These are phyloP conservation scores for Chytridium lagenaria DNA, from an alignment of 371 early-diverging fungal species.

Conservation along the genomic window DNA sequence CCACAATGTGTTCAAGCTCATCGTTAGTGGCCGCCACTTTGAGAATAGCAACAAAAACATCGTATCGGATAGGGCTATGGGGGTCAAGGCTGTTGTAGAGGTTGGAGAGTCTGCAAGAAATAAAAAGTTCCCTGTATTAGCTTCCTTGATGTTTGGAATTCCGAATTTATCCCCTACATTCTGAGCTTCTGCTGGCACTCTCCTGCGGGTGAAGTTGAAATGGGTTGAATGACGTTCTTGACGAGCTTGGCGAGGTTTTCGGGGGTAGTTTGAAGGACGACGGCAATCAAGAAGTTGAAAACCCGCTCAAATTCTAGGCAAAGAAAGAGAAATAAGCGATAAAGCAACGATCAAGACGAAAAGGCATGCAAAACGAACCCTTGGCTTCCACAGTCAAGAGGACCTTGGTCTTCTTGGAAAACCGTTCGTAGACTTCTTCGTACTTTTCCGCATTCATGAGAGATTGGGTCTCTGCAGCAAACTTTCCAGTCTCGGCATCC, in stretches of 20 bases:
- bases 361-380: slow-evolving; percentile 51
- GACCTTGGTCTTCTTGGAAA: slow-evolving; percentile 65
- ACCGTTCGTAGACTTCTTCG: slow-evolving; percentile 60
- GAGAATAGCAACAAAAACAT: slow-evolving; percentile 77
- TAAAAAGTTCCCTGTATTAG: slow-evolving; percentile 24
- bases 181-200: slow-evolving; percentile 63
- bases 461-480: slow-evolving; percentile 38
- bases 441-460: slow-evolving; percentile 68
- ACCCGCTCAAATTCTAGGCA: slow-evolving; percentile 76
- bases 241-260: slow-evolving; percentile 52
- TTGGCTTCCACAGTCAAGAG: slow-evolving; percentile 67
- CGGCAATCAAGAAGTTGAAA: slow-evolving; percentile 74
- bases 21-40: slow-evolving; percentile 73
- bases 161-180: slow-evolving; percentile 54
- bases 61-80: slow-evolving; percentile 69
- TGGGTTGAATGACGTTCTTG: slow-evolving; percentile 59
- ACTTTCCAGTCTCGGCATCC: slow-evolving; percentile 31
- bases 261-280: slow-evolving; percentile 53
- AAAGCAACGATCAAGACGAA: too few relatives aligned
- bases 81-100: slow-evolving; percentile 77
- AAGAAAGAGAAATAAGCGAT: slow-evolving; percentile 9
- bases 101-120: slow-evolving; percentile 72
- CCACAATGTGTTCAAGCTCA: slow-evolving; percentile 72
- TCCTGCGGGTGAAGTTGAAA: slow-evolving; percentile 54
- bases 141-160: too few relatives aligned